phyloP scores from a whole-genome alignment of 1,284 basidiomycete genomes.

The Cryptococcus sp. region DNA sequence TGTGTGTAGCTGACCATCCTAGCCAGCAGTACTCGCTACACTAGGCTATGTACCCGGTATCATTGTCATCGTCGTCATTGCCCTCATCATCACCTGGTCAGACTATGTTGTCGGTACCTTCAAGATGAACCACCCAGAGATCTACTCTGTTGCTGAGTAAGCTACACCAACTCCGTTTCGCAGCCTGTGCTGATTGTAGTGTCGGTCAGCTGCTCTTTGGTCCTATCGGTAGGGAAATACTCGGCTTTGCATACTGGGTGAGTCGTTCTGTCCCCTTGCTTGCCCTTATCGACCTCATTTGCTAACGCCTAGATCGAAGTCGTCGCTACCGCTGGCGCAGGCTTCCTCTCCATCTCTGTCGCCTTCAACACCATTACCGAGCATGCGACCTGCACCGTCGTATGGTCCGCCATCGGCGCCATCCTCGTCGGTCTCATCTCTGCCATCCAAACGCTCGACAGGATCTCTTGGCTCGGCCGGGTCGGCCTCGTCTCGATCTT shows the following conservation, averaged over 20 bases:
- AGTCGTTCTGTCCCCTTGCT: not conserved
- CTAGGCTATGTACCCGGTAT: slow-evolving; percentile 37
- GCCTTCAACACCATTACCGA: slow-evolving; percentile 44
- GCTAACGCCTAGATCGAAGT: slow-evolving; percentile 6
- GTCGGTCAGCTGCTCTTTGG: slow-evolving; percentile 33
- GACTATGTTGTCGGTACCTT: slow-evolving; percentile 33
- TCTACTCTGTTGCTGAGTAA: slow-evolving; percentile 22
- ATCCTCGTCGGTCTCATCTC: slow-evolving; percentile 29
- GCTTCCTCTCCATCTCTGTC: slow-evolving; percentile 37
- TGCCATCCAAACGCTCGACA: slow-evolving; percentile 40
- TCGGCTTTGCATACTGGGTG: slow-evolving; percentile 29
- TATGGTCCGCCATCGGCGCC: slow-evolving; percentile 36
- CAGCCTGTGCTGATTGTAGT: slow-evolving; percentile 8
- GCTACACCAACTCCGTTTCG: not conserved
- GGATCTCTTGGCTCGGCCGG: slow-evolving; percentile 44
- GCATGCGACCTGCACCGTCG: slow-evolving; percentile 42
- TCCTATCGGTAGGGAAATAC: slow-evolving; percentile 27
- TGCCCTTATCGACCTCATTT: not conserved
- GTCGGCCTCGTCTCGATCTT: slow-evolving; percentile 28
- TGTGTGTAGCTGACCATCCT: not conserved
- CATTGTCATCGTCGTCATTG: slow-evolving; percentile 35
- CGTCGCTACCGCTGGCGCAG: slow-evolving; percentile 24
- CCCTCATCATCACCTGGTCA: slow-evolving; percentile 35
- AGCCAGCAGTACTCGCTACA: slow-evolving; percentile 25
- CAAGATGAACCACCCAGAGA: slow-evolving; percentile 32